phyloP scores from a whole-genome alignment of 2,329 filamentous ascomycete species.

The Ophiostoma himal-ulmi region DNA sequence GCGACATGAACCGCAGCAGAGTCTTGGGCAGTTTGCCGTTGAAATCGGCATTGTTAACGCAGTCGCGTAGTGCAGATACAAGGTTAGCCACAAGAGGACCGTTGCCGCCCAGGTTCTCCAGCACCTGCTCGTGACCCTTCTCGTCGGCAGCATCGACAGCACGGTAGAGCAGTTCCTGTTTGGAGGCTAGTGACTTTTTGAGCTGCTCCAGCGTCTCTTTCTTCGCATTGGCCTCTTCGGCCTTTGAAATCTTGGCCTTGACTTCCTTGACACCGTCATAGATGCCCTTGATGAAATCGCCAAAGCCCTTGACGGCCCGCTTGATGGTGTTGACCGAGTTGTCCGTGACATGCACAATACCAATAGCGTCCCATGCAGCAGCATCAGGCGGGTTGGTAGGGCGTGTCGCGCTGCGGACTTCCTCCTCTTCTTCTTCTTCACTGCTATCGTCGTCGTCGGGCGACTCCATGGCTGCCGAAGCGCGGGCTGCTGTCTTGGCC shows the following conservation, averaged over 20 bases:
- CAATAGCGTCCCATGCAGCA: constrained; percentile 49
- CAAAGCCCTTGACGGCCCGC: constrained; percentile 46
- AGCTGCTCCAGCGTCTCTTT: constrained; percentile 35
- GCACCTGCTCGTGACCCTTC: constrained; percentile 49
- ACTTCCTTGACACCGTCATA: constrained; percentile 44
- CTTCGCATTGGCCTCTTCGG: constrained; percentile 36
- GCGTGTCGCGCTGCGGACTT: constrained; percentile 39
- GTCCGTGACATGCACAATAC: constrained; percentile 45
- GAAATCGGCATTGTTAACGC: constrained; percentile 48
- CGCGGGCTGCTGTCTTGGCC: neutral
- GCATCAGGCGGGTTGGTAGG: constrained; percentile 44
- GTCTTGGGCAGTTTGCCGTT: constrained; percentile 50
- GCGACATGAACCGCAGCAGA: constrained; percentile 54
- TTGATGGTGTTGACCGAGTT: constrained; percentile 36
- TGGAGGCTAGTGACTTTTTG: constrained; percentile 39
- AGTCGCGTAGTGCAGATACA: constrained; percentile 49
- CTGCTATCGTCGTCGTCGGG: constrained; percentile 23
- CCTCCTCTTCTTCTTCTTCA: constrained; percentile 23
- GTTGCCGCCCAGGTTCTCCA: constrained; percentile 54
- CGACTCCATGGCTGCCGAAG: constrained; percentile 21
- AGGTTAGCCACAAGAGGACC: constrained; percentile 52
- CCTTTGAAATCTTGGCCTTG: constrained; percentile 41
- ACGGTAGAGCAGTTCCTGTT: constrained; percentile 45
- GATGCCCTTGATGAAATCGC: constrained; percentile 45
- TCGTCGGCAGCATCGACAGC: constrained; percentile 50